Evolutionary conservation across 768 basidiomycete species (phyloP).

Genomic region (Erythrobasidium yunnanense): DNA sequence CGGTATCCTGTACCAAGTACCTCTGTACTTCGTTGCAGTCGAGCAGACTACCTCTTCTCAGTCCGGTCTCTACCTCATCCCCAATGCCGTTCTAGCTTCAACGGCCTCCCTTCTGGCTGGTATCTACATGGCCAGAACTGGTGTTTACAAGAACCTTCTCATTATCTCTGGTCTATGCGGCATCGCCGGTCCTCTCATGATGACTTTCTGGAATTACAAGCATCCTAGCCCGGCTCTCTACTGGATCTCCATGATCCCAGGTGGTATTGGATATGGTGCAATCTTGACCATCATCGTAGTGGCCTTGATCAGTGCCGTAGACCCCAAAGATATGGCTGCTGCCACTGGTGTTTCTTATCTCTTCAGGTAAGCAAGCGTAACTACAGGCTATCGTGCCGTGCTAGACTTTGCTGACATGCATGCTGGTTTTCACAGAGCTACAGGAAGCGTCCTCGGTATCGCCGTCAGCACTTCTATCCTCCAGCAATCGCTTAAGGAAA

Average conservation of each 20-base stretch:
- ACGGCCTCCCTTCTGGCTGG: constrained; percentile 32
- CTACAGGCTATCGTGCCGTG: too few species aligned
- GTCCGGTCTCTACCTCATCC: constrained; percentile 32
- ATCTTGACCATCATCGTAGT: constrained; percentile 30
- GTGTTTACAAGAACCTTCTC: constrained; percentile 29
- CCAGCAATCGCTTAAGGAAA: constrained; percentile 30
- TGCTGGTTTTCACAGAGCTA: neutral
- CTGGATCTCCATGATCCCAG: constrained; percentile 33
- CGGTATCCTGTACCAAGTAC: constrained; percentile 26
- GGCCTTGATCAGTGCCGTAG: constrained; percentile 30
- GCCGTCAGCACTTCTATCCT: constrained; percentile 32
- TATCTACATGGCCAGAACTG: constrained; percentile 31
- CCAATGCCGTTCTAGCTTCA: constrained; percentile 34
- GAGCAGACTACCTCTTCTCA: constrained; percentile 29
- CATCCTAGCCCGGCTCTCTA: constrained; percentile 18
- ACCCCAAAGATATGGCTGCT: constrained; percentile 29
- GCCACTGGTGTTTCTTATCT: constrained; percentile 28
- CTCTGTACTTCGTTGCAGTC: constrained; percentile 31
- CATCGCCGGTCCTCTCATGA: constrained; percentile 28
- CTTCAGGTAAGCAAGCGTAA: constrained; percentile 29
- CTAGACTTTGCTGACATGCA: too few species aligned
- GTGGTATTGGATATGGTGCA: constrained; percentile 22
- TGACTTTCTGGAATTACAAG: constrained; percentile 29
- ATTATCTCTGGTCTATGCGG: constrained; percentile 24
- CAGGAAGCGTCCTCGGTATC: constrained; percentile 31